Evolutionary conservation across 129 eudicot species (phyloP).

Genomic region (Lonicera japonica): DNA sequence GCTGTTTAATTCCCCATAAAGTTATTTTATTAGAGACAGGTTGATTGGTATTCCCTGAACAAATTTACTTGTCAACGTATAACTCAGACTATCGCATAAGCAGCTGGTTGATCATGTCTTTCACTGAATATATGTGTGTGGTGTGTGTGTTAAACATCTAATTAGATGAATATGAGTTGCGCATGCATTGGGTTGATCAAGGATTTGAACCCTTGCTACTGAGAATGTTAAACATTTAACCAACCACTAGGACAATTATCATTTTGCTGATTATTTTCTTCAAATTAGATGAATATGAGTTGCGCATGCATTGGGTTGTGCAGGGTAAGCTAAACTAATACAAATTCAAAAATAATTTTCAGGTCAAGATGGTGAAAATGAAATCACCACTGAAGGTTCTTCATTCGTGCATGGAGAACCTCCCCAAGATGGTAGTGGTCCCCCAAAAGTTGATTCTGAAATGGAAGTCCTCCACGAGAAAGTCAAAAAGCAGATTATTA

Average conservation of each 20-base stretch:
- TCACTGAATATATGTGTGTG: not conserved
- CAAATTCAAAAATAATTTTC: conserved; percentile 13
- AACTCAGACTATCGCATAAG: not conserved
- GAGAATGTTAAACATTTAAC: too few relatives aligned
- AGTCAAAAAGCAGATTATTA: conserved; percentile 82
- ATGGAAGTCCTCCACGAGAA: conserved; percentile 84
- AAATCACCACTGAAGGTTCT: conserved; percentile 58
- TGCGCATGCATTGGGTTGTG: not conserved
- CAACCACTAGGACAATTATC: too few relatives aligned
- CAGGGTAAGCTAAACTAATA: not conserved
- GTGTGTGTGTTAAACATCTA: too few relatives aligned
- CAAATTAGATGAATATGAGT: not conserved
- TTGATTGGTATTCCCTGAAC: not conserved
- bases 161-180: not conserved
- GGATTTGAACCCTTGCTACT: not conserved
- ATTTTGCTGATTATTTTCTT: not conserved
- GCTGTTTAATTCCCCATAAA: too few relatives aligned
- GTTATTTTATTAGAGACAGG: too few relatives aligned
- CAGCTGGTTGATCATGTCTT: not conserved
- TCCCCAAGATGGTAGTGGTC: conserved; percentile 59
- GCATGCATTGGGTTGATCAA: not conserved
- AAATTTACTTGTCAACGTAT: not conserved
- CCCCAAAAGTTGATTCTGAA: conserved; percentile 61
- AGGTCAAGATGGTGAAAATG: conserved; percentile 49
- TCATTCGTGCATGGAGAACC: conserved; percentile 80